Evolutionary conservation across 179 eudicot genomes (phyloP).

Genomic region (Vitellaria paradoxa): DNA sequence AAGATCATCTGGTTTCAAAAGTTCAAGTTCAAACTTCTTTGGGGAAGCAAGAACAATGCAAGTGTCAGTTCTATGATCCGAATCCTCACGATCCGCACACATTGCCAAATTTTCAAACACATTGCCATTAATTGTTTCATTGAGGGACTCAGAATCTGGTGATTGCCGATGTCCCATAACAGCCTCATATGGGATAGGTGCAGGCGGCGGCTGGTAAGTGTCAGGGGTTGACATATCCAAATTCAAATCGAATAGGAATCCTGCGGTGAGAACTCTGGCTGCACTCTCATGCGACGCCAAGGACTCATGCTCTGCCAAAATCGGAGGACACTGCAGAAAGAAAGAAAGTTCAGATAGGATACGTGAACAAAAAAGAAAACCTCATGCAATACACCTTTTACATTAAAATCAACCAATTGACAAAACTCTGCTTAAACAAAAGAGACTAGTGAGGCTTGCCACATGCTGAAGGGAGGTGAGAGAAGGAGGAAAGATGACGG

Average conservation of each 20-base stretch:
- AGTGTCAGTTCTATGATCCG: conserved; percentile 38
- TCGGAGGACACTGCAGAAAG: conserved; percentile 66
- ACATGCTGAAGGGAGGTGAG: too few species aligned
- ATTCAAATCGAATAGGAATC: conserved; percentile 60
- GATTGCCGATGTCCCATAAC: conserved; percentile 61
- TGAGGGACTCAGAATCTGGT: conserved; percentile 22
- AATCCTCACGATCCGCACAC: conserved; percentile 28
- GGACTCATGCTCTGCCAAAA: conserved; percentile 58
- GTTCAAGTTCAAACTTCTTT: conserved; percentile 51
- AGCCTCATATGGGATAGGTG: conserved; percentile 77
- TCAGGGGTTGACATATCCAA: conserved; percentile 78
- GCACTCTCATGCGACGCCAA: conserved; percentile 54
- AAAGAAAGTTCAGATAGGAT: background rate
- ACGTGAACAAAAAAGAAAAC: background rate
- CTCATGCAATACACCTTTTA: background rate
- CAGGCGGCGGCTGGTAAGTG: conserved; percentile 79
- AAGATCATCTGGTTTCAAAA: conserved; percentile 33
- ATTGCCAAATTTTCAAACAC: conserved; percentile 23
- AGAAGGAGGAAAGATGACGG: too few species aligned
- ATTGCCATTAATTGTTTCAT: conserved; percentile 24
- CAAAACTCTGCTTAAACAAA: background rate
- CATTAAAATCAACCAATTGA: conserved; percentile 8
- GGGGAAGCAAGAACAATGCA: conserved; percentile 55
- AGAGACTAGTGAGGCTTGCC: too few species aligned
- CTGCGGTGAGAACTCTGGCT: conserved; percentile 46